A percentile compares a stretch with the other conserved stretches of the same genome.
These are phyloP conservation scores for Durio zibethinus DNA, from an alignment of 345 rosid species.

Conservation along the genomic window DNA sequence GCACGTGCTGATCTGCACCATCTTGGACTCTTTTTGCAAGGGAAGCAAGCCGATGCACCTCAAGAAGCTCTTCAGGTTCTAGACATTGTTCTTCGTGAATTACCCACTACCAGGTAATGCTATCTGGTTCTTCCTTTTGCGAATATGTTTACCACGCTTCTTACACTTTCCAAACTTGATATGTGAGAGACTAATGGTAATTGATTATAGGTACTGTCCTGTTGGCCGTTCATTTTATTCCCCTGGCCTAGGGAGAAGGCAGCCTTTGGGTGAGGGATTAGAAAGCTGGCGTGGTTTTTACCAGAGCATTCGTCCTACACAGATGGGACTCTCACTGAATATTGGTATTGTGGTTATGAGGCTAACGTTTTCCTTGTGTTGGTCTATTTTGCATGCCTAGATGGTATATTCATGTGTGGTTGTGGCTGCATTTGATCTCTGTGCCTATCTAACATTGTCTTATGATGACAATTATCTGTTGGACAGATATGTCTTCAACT, in stretches of 20 bases:
- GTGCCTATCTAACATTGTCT: neutral
- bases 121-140: conserved; percentile 19
- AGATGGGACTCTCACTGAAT: conserved; percentile 86
- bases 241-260: conserved; percentile 78
- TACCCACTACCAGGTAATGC: conserved; percentile 65
- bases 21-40: conserved; percentile 75
- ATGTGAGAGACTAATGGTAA: conserved; percentile 1
- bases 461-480: neutral
- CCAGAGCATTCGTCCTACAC: conserved; percentile 96
- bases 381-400: neutral
- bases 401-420: neutral
- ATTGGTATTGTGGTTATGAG: conserved; percentile 45
- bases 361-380: conserved; percentile 14
- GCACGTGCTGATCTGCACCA: conserved; percentile 94
- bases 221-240: conserved; percentile 92
- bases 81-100: conserved; percentile 93
- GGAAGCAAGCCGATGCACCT: conserved; percentile 90
- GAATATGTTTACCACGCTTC: conserved; percentile 3
- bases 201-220: conserved; percentile 60
- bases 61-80: conserved; percentile 99
- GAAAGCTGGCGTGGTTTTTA: conserved; percentile 99
- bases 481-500: conserved; percentile 91
- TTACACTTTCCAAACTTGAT: neutral
- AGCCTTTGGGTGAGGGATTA: conserved; percentile 81
- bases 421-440: neutral